Evolutionary conservation across 306 rosid genomes (phyloP), one percentile per base, ranked within the genome.

Genomic region (Vigna reflexopilosa): DNA sequence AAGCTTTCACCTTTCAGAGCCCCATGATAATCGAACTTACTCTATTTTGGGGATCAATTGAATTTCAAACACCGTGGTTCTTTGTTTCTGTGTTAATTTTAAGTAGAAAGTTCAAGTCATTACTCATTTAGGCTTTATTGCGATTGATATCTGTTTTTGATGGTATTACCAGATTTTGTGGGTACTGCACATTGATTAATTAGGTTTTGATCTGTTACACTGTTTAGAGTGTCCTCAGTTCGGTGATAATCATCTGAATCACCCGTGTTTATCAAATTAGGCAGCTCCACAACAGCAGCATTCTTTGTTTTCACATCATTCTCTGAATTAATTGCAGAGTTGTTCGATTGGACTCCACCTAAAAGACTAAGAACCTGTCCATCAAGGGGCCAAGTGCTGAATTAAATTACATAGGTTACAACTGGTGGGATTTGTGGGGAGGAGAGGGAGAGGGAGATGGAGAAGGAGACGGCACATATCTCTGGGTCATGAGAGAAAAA

Each of bases 231-330:
- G 78, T 81, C 77, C 6, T 78, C 77, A 10, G 74, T 58, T 78
- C 82, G 76, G 10, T 32, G 38, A 69, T 69, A 77, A 52, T 85
- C 90, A 76, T 83, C 79, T 81, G 89, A 67, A 85, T 95, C 91
- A 17, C 89, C 89, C 0, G 98, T 93, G 84, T 93, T 98, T 63
- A 95, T 91, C 82, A 95, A 86, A 85, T 95, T 83, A 12, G 98
- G 97, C 88, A 95, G 80, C 76, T 85, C 96, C 77, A 70, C 73
- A 70, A 79, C 68, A 55, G 73, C 20, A 81, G 82, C 58, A 51
- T 81, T 75, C 62, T 84, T 87, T 45, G 75, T 72, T 80, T 88
- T 88, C 11, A 51, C 81, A 76, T 79, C 70, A 73, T 87, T 88
- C 74, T 87, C 99, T 16, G 93, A 83, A 85, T 52, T 76, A 78